Evolutionary conservation across 768 basidiomycete genomes (phyloP), one percentile per base, ranked within the genome.

Genomic region (Crepidotus variabilis): DNA sequence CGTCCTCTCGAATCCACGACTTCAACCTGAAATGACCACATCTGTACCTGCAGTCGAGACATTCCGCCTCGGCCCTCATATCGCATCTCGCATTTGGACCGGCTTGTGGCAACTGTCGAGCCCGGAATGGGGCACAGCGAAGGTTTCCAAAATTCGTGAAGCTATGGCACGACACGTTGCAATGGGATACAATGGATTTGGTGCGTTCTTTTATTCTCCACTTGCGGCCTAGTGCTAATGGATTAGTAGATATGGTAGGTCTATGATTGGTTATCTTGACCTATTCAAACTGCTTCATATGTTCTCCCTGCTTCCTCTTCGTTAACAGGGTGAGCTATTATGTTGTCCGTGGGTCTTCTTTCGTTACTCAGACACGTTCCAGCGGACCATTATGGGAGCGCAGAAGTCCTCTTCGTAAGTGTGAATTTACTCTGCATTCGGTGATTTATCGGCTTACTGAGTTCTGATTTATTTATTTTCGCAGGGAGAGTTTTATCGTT

Each of bases 371-470:
- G 6, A 34, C 34, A 33, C 8, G 20, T 16, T 4, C 20, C 56
- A 90, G 91, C 91, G 63, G 91, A 93, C 74, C 92, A 93, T 71
- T 93, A 93, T 75, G 91, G 91, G 14, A 83, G 85, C 63, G 83
- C 91, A 20, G 91, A 93, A 68, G 81, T 89, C 58, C 80, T 92
- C 57, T 92, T 89, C 60, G 91, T 92, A 71, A 53, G 83, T 70
- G 16, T 23, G 28, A 46, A 36, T 56, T 36, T 57, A 54, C 56
- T 50, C 48, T 53, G 47, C 46, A 23, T 54, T 54, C 45, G 7
- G 57, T 39, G n/a, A 51, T 54, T 47, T 14, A 6, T 21, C 21
- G 24, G 21, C 47, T 49, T 28, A 49, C 24, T 49, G 47, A 20
- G 35, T 57, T 48, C n/a, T 33, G 28, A 8, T 52, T 22, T 13